These are phyloP conservation scores for Ramicandelaber brevisporus DNA, from an alignment of 192 early-diverging fungal genomes.

Conservation along the genomic window DNA sequence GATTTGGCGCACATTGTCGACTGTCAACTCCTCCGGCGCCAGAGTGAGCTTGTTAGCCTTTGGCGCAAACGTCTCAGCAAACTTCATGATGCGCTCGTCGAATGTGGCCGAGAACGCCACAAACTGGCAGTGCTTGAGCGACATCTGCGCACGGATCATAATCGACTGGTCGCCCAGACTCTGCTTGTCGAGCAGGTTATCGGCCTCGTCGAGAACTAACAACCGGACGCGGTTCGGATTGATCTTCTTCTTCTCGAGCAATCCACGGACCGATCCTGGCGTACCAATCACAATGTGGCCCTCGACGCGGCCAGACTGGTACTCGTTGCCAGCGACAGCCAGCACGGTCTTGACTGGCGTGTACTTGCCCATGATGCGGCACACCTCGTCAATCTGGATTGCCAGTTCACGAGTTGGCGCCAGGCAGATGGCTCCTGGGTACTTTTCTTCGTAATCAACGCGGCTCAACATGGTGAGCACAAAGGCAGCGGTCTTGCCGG, in stretches of 20 bases:
- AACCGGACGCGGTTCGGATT: slow-evolving; percentile 34
- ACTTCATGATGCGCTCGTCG: slow-evolving; percentile 43
- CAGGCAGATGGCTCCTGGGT: slow-evolving; percentile 67
- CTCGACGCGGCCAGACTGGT: slow-evolving; percentile 25
- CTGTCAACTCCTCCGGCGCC: slow-evolving; percentile 68
- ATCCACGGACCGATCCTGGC: slow-evolving; percentile 67
- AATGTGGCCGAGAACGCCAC: slow-evolving; percentile 94
- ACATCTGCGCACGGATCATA: slow-evolving; percentile 50
- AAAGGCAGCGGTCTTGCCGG: slow-evolving; percentile 95
- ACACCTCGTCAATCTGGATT: slow-evolving; percentile 79
- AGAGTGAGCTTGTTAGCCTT: slow-evolving; percentile 67
- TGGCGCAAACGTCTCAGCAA: slow-evolving; percentile 59
- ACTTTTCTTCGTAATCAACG: slow-evolving; percentile 34
- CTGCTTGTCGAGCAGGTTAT: slow-evolving; percentile 83
- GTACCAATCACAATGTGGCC: slow-evolving; percentile 82
- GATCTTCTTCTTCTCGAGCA: slow-evolving; percentile 36
- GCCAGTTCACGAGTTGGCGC: slow-evolving; percentile 86
- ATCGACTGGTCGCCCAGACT: slow-evolving; percentile 69
- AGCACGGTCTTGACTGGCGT: slow-evolving; percentile 45
- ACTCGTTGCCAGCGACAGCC: slow-evolving; percentile 46
- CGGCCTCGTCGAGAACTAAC: slow-evolving; percentile 95
- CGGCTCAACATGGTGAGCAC: slow-evolving; percentile 76
- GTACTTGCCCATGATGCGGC: slow-evolving; percentile 75
- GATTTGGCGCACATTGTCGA: slow-evolving; percentile 85
- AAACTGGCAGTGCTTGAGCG: slow-evolving; percentile 46